phyloP scores from a whole-genome alignment of 148 eudicot species.

The Vaccinium myrtillus region DNA sequence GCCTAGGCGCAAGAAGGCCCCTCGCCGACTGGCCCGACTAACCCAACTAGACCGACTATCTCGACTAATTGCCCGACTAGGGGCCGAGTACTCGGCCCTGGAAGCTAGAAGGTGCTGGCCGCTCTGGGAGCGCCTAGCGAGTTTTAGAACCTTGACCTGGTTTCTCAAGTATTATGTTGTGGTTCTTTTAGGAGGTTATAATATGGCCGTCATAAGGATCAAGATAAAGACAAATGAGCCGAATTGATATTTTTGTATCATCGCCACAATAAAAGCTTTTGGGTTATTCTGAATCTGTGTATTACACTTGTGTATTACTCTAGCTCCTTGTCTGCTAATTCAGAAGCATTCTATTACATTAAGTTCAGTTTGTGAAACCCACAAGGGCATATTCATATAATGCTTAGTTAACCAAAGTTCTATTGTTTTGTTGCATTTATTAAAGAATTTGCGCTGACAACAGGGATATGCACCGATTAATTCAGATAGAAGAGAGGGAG shows the following conservation, averaged over 20 bases:
- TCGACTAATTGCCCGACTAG: too few relatives aligned
- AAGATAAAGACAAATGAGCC: too few relatives aligned
- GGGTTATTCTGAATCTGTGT: too few relatives aligned
- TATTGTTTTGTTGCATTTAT: conserved; percentile 20
- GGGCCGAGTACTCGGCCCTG: too few relatives aligned
- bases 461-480: conserved; percentile 99
- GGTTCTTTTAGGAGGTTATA: not conserved
- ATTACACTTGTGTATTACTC: not conserved
- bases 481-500: conserved; percentile 99
- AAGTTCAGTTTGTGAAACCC: not conserved
- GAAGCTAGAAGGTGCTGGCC: too few relatives aligned
- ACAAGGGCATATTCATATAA: not conserved
- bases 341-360: not conserved
- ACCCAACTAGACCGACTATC: too few relatives aligned
- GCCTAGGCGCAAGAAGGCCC: too few relatives aligned
- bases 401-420: not conserved
- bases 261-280: too few relatives aligned
- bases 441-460: conserved; percentile 69
- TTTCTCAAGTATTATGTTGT: not conserved
- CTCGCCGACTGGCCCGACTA: too few relatives aligned
- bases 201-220: not conserved
- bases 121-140: too few relatives aligned
- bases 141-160: too few relatives aligned
- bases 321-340: not conserved
- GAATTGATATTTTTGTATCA: too few relatives aligned